phyloP scores from a whole-genome alignment of 176 grass and related monocot species.

The Musa troglodytarum region DNA sequence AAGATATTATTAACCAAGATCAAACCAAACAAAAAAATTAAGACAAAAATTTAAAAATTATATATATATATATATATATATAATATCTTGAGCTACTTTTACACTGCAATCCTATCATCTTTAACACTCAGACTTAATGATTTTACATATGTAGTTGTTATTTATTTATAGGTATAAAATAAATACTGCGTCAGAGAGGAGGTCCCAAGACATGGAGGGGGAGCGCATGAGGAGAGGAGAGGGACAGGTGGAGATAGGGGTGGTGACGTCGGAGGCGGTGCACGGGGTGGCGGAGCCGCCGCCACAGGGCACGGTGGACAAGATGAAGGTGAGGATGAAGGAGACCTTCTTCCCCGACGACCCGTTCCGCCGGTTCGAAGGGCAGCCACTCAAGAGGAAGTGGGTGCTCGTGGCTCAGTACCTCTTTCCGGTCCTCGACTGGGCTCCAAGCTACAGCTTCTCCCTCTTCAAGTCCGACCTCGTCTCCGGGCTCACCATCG shows the following conservation, averaged over 20 bases:
- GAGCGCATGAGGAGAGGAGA: not conserved
- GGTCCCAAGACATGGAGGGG: not conserved
- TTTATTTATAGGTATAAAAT: too few species aligned
- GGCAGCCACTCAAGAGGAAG: conserved; percentile 35
- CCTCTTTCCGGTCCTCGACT: conserved; percentile 80
- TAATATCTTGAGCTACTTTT: too few species aligned
- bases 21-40: too few species aligned
- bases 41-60: too few species aligned
- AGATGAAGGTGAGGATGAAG: conserved; percentile 78
- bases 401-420: conserved; percentile 55
- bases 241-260: not conserved
- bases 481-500: conserved; percentile 84
- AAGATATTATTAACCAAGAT: too few species aligned
- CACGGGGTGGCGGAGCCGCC: conserved; percentile 57
- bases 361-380: conserved; percentile 76
- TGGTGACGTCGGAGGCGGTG: conserved; percentile 20
- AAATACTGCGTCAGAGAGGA: not conserved
- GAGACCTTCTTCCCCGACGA: conserved; percentile 98
- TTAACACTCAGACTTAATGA: too few species aligned
- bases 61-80: too few species aligned
- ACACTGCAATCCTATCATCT: too few species aligned
- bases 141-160: too few species aligned
- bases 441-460: conserved; percentile 52
- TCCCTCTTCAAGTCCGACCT: conserved; percentile 95
- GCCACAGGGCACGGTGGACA: conserved; percentile 50